Base-by-base conservation (phyloP, 179 eudicot genomes). In the Corrigiola litoralis region DNA sequence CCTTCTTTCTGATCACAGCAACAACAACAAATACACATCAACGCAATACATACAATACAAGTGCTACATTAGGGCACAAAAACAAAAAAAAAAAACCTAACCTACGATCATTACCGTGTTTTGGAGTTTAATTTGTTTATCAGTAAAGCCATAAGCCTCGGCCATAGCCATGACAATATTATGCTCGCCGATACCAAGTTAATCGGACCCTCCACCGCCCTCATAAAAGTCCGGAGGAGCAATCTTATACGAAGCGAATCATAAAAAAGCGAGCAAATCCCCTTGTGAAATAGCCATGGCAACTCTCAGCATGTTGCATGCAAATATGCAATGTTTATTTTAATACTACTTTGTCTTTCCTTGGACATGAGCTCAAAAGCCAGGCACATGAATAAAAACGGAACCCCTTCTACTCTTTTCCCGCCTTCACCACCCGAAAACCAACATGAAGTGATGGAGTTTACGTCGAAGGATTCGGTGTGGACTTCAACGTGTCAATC, bases 171-270 rank as follows among this genome's bases (percentile, higher is more conserved):
- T 33, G n/a, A 32, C 33, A 31, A 62, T 47, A 8, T 31, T 28
- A 33, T 46, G 40, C 33, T 63, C 67, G 2, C 67, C 67, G 5
- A 63, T 63, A 18, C 56, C 56, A 33, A 63, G 67, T 32, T 63
- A 56, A 47, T 62, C 66, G 0, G 66, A 62, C 13, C 41, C 66
- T 3, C 44, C 54, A 2, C 27, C 55, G 11, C 6, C 36, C 10
- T n/a, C 9, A 10, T n/a, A n/a, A n/a, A n/a, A n/a, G n/a, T n/a
- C n/a, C n/a, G n/a, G n/a, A n/a, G 55, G 66, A 2, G 56, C 56
- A 48, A 63, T 46, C 34, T 63, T 47, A 14, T 33, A 46, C 18
- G 56, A 28, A 16, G 33, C 31, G 0, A 63, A 32, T 0, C 67
- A n/a, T 32, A 48, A 46, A 29, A 63, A 16, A 12, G 67, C 67